These are phyloP conservation scores for Euphorbia schlechtendalii DNA, from an alignment of 441 rosid species.

Conservation along the genomic window DNA sequence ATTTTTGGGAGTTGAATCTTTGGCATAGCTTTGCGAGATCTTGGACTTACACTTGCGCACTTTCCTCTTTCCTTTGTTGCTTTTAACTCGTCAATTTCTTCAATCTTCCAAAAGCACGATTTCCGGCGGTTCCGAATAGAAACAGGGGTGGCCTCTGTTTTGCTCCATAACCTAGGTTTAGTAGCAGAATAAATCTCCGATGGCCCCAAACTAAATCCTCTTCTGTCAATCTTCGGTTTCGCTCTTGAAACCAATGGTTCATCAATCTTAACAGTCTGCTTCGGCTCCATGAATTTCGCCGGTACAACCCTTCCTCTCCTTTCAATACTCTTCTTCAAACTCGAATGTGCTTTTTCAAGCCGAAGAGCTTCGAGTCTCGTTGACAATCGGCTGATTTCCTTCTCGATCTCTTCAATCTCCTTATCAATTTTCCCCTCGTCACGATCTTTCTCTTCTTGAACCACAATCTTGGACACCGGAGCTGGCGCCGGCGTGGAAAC, in stretches of 20 bases:
- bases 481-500: slow-evolving; percentile 14
- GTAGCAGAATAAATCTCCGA: slow-evolving; percentile 53
- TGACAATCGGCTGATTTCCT: slow-evolving; percentile 57
- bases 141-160: slow-evolving; percentile 48
- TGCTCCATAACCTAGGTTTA: slow-evolving; percentile 35
- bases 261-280: slow-evolving; percentile 36
- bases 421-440: slow-evolving; percentile 43
- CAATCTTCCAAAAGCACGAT: slow-evolving; percentile 83
- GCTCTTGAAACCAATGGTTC: slow-evolving; percentile 23
- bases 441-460: slow-evolving; percentile 18
- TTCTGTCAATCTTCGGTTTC: slow-evolving; percentile 30
- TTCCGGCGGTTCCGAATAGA: slow-evolving; percentile 65
- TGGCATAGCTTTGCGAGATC: slow-evolving; percentile 45
- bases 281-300: slow-evolving; percentile 71
- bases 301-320: slow-evolving; percentile 54
- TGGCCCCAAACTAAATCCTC: slow-evolving; percentile 87
- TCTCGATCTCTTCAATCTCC: slow-evolving; percentile 76
- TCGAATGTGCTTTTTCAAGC: slow-evolving; percentile 52
- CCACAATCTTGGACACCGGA: slow-evolving; percentile 16
- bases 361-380: slow-evolving; percentile 65
- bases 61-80: slow-evolving; percentile 56
- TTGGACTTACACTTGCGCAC: slow-evolving; percentile 68
- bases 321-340: slow-evolving; percentile 39
- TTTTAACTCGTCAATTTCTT: slow-evolving; percentile 63
- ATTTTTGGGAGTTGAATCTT: slow-evolving; percentile 46